Evolutionary conservation across 768 basidiomycete species (phyloP).

Genomic region (Lactarius psammicola): DNA sequence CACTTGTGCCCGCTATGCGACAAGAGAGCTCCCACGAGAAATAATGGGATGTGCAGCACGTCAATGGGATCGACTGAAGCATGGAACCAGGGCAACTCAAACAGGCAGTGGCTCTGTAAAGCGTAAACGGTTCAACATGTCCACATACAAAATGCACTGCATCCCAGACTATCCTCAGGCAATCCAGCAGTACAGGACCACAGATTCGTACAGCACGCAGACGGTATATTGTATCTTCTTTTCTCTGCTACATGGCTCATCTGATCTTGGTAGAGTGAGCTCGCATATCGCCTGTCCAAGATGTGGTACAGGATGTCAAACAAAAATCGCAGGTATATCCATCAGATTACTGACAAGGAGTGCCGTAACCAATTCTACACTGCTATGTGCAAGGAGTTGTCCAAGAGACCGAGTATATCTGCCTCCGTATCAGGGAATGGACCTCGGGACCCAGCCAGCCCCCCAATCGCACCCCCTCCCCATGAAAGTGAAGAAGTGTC

Average conservation of each 20-base stretch:
- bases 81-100: neutral
- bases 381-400: neutral
- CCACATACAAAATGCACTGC: neutral
- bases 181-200: neutral
- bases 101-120: neutral
- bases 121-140: neutral
- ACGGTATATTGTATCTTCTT: neutral
- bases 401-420: neutral
- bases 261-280: neutral
- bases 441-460: no score
- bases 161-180: neutral
- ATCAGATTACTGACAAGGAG: neutral
- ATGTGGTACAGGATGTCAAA: neutral
- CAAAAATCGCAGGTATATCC: neutral
- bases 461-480: no score
- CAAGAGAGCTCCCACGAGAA: neutral
- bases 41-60: no score
- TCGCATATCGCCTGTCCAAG: neutral
- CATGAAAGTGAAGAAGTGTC: neutral
- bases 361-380: neutral
- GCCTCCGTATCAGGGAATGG: no score
- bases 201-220: neutral
- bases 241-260: no score
- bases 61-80: neutral
- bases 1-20: neutral